Evolutionary conservation across 441 rosid genomes (phyloP).

Genomic region (Pelargonium citronellum): DNA sequence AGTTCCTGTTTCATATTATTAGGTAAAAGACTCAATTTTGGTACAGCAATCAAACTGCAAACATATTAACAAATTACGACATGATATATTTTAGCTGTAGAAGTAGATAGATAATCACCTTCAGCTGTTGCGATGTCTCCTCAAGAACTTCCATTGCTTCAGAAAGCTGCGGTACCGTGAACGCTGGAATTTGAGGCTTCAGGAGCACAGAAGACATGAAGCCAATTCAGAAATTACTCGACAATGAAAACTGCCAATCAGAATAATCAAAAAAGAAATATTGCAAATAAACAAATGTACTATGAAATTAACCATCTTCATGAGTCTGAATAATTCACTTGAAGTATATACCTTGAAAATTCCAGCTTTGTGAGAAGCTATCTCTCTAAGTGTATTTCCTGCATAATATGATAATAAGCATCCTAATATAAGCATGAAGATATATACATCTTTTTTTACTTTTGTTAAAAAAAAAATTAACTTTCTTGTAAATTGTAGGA

Average conservation of each 20-base stretch:
- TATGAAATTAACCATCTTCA: conserved; percentile 16
- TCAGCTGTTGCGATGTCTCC: conserved; percentile 44
- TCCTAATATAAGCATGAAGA: neutral
- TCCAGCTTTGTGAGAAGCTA: conserved; percentile 86
- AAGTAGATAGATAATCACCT: conserved; percentile 33
- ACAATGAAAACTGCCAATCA: conserved; percentile 33
- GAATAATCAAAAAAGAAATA: conserved; percentile 26
- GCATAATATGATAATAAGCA: conserved; percentile 20
- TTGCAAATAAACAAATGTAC: conserved; percentile 20
- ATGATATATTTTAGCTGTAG: neutral
- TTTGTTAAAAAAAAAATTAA: neutral
- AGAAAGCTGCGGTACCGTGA: conserved; percentile 64
- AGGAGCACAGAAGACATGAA: conserved; percentile 49
- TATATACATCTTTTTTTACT: conserved; percentile 6
- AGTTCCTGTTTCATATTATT: too few relatives aligned
- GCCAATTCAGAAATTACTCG: conserved; percentile 41
- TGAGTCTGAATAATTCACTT: conserved; percentile 22
- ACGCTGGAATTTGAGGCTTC: conserved; percentile 87
- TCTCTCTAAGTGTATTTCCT: conserved; percentile 67
- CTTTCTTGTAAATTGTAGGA: neutral
- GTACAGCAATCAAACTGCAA: neutral
- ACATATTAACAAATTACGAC: conserved; percentile 4
- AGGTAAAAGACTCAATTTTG: too few relatives aligned
- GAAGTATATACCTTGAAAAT: conserved; percentile 63
- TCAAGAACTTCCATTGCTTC: conserved; percentile 82